These are phyloP conservation scores for Leishmania aethiopica DNA, from an alignment of 208 protist genomes.

Conservation along the genomic window DNA sequence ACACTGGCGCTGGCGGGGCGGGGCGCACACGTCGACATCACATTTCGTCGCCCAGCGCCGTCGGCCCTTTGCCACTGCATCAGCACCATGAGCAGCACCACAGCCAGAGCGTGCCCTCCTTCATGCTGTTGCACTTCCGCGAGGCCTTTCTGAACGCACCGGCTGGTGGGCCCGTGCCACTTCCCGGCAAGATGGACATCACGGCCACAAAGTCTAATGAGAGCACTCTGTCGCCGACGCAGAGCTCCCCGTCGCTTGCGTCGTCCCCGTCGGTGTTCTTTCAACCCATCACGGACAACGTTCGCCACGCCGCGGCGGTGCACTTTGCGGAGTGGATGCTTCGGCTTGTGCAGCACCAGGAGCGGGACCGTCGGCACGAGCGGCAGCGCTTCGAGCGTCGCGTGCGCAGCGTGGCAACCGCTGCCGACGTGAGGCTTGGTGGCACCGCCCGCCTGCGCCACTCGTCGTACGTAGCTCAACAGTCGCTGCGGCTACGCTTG, in stretches of 20 bases:
- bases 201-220: neutral
- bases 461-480: constrained; percentile 17
- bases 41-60: neutral
- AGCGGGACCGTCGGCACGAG: constrained; percentile 35
- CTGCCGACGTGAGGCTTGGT: constrained; percentile 9
- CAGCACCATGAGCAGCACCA: neutral
- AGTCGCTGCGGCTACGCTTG: constrained; percentile 21
- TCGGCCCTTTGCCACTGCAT: neutral
- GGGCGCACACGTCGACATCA: constrained; percentile 7
- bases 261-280: constrained; percentile 9
- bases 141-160: constrained; percentile 11
- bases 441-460: constrained; percentile 14
- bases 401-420: constrained; percentile 4
- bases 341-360: constrained; percentile 40
- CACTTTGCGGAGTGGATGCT: constrained; percentile 65
- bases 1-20: constrained; percentile 2
- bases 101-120: constrained; percentile 12
- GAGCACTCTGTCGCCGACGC: neutral
- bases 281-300: constrained; percentile 8
- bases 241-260: neutral
- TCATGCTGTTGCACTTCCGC: constrained; percentile 33
- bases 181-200: neutral
- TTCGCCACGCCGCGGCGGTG: constrained; percentile 34
- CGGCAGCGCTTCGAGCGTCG: constrained; percentile 25
- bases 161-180: constrained; percentile 6